These are phyloP conservation scores for Hypoxylon sp. DNA, from an alignment of 2,329 filamentous ascomycete species.

Conservation along the genomic window DNA sequence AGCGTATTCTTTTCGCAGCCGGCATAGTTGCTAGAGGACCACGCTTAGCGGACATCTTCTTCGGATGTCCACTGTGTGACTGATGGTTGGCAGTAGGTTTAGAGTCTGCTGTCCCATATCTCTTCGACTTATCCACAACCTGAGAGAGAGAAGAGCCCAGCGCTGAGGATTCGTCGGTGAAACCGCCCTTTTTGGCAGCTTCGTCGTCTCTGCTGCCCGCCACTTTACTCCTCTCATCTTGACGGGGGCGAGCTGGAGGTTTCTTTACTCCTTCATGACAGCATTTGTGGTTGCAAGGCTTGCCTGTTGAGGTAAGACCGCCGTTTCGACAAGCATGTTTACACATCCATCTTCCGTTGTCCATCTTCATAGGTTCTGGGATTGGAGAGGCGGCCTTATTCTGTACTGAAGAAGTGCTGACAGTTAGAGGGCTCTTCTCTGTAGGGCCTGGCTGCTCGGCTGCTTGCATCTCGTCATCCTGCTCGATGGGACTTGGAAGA, in stretches of 20 bases:
- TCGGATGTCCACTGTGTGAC: neutral
- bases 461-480: conserved; percentile 33
- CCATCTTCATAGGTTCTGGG: conserved; percentile 58
- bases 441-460: conserved; percentile 15
- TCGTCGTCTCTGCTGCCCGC: conserved; percentile 31
- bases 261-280: conserved; percentile 76
- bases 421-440: conserved; percentile 58
- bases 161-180: neutral
- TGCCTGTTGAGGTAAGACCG: conserved; percentile 48
- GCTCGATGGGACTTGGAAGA: conserved; percentile 40
- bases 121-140: neutral
- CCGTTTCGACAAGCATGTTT: conserved; percentile 69
- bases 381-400: conserved; percentile 13
- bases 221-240: conserved; percentile 41
- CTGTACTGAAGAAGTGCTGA: conserved; percentile 57
- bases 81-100: neutral
- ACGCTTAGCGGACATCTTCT: neutral
- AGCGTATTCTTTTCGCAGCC: conserved; percentile 24
- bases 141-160: neutral
- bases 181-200: conserved; percentile 7
- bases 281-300: conserved; percentile 73
- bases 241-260: conserved; percentile 55
- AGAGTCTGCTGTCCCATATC: neutral
- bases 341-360: conserved; percentile 78
- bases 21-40: neutral